These are phyloP conservation scores for Penicillium crustosum DNA, from an alignment of 2,329 filamentous ascomycete genomes.

Conservation along the genomic window DNA sequence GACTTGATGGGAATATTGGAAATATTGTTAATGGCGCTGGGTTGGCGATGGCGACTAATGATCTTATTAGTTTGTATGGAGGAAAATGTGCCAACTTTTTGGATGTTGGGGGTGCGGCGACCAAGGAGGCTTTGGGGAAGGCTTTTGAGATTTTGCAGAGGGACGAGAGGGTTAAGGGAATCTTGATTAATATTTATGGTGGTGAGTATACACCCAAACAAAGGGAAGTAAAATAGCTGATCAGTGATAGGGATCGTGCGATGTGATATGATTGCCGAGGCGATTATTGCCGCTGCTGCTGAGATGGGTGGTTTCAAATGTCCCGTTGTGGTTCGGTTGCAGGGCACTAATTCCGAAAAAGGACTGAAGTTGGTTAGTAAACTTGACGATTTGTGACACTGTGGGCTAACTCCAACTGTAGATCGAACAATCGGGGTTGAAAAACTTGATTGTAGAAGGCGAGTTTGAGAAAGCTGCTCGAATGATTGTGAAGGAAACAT, in stretches of 20 bases:
- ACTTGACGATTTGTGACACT: neutral
- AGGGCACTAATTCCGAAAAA: slow-evolving; percentile 49
- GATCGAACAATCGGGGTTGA: slow-evolving; percentile 40
- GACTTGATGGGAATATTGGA: slow-evolving; percentile 36
- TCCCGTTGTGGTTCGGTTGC: slow-evolving; percentile 50
- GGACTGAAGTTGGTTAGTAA: slow-evolving; percentile 45
- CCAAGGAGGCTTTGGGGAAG: slow-evolving; percentile 27
- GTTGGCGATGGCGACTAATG: slow-evolving; percentile 40
- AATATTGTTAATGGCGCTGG: slow-evolving; percentile 38
- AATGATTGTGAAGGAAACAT: slow-evolving; percentile 36
- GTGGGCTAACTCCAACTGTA: slow-evolving; percentile 11
- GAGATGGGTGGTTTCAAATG: slow-evolving; percentile 41
- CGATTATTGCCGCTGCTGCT: slow-evolving; percentile 47
- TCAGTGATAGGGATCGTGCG: slow-evolving; percentile 46
- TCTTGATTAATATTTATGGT: slow-evolving; percentile 59
- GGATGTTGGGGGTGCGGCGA: slow-evolving; percentile 35
- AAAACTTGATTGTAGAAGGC: slow-evolving; percentile 40
- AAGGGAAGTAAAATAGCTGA: neutral
- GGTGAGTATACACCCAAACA: slow-evolving; percentile 16
- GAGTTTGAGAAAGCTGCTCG: slow-evolving; percentile 38
- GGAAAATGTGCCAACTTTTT: slow-evolving; percentile 37
- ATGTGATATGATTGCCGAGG: slow-evolving; percentile 55
- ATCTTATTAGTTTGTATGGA: slow-evolving; percentile 28
- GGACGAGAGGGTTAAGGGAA: slow-evolving; percentile 29
- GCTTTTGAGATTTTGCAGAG: slow-evolving; percentile 31